Conservation (phyloP, 306 rosid genomes). For the Lagenaria siceraria region DNA sequence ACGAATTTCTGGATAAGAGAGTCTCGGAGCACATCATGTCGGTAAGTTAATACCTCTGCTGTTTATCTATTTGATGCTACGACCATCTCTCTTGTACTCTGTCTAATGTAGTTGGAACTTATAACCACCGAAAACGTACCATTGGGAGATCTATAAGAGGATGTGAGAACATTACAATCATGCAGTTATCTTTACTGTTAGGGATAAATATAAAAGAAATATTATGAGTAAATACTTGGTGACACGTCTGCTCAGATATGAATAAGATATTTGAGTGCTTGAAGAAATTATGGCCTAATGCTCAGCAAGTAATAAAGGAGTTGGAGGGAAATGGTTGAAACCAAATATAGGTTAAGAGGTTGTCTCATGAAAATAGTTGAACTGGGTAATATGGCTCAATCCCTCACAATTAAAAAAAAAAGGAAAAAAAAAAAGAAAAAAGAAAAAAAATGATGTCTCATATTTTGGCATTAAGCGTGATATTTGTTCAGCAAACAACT, state of each 20-base stretch:
- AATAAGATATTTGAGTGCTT: neutral
- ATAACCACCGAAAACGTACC: neutral
- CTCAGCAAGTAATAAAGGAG: no score
- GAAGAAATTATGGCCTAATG: neutral
- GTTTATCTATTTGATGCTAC: neutral
- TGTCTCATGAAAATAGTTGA: no score
- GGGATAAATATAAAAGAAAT: neutral
- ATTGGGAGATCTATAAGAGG: neutral
- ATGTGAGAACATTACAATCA: neutral
- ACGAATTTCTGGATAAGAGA: slow-evolving; percentile 84
- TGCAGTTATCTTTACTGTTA: neutral
- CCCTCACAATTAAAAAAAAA: no score
- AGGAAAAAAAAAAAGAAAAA: no score
- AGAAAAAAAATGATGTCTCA: neutral
- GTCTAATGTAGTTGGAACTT: neutral
- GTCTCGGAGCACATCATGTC: slow-evolving; percentile 95
- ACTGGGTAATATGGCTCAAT: no score
- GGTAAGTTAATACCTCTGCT: slow-evolving; percentile 35
- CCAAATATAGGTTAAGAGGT: no score
- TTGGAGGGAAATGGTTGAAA: no score
- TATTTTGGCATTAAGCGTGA: neutral
- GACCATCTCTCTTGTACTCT: neutral
- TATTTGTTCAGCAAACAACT: neutral
- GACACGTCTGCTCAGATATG: neutral
- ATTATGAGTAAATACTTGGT: neutral